Base-by-base conservation (phyloP, 2,329 filamentous ascomycete genomes). In the Dothistroma pini region DNA sequence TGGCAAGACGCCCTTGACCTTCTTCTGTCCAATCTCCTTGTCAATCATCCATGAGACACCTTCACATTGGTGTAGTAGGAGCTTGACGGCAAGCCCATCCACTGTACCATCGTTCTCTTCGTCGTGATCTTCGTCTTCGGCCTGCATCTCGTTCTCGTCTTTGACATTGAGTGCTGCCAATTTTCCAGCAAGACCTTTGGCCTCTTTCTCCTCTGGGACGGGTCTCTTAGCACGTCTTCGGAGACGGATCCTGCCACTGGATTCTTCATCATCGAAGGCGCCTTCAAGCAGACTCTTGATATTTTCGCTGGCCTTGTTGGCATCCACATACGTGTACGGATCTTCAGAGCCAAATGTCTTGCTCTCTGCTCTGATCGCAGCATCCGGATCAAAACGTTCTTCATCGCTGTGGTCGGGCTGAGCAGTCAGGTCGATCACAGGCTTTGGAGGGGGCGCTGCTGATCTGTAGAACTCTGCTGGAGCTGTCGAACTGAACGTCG, bases 41-140 rank as follows among this genome's bases (percentile, higher is more conserved):
- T 93, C 90, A 59, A 85, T 88, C 91, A 99, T 96, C 93, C 95
- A 99, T 59, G 88, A 86, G 0, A 97, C 89, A 69, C 95, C 95
- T 59, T 96, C 91, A 14, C 97, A 86, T 76, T 99, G 95, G 77
- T 99, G 95, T 4, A 93, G 93, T 0, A 99, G 82, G 2, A 99
- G 82, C 70, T 89, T 93, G 62, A 97, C 91, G 59, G 88, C 89
- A 63, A 99, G 83, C 0, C 93, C 95, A 57, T 92, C 88, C 0
- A 97, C 81, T 63, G 79, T 84, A 55, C 83, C 87, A 71, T 88
- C 87, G 56, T 81, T 79, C 53, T 80, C 80, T 2, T 80, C 79
- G 6, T 81, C 79, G 0, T 78, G 78, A 3, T 79, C 77, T 1
- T 76, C 76, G 9, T 71, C 64, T 22, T 72, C 70, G 49, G 84